These are phyloP conservation scores for Chrysoporthe deuterocubensis DNA, from an alignment of 2,329 filamentous ascomycete species.

Conservation along the genomic window DNA sequence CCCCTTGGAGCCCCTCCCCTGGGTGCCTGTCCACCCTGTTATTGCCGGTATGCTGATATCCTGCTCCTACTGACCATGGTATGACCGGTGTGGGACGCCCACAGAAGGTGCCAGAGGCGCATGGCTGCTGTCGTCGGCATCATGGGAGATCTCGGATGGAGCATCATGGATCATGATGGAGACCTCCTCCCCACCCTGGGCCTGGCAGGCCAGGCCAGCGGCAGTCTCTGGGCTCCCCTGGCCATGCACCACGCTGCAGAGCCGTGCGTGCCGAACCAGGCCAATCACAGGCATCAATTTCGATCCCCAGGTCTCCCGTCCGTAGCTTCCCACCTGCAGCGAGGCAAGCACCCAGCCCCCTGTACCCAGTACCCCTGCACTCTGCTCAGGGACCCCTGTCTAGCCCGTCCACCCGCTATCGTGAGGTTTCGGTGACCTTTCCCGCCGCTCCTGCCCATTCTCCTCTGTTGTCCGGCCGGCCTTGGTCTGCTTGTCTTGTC, in stretches of 20 bases:
- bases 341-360: background rate
- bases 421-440: slow-evolving; percentile 14
- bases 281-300: slow-evolving; percentile 7
- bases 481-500: slow-evolving; percentile 1
- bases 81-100: background rate
- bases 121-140: slow-evolving; percentile 3
- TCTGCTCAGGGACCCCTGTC: background rate
- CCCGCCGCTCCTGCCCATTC: slow-evolving; percentile 8
- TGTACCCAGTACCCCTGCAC: background rate
- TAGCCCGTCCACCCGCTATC: slow-evolving; percentile 4
- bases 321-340: slow-evolving; percentile 8
- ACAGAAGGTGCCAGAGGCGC: slow-evolving; percentile 2
- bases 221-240: slow-evolving; percentile 1
- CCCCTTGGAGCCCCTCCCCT: background rate
- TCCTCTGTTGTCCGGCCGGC: slow-evolving; percentile 4
- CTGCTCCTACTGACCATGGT: background rate
- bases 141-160: background rate
- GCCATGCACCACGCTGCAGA: background rate
- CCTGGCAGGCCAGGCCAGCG: background rate
- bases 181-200: slow-evolving; percentile 4
- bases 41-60: background rate
- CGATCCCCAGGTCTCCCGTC: slow-evolving; percentile 5
- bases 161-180: background rate
- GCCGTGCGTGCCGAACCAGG: slow-evolving; percentile 9
- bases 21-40: background rate